Evolutionary conservation across 768 basidiomycete species (phyloP), one percentile per base, ranked within the genome.

Genomic region (Lactifluus hygrophoroides): DNA sequence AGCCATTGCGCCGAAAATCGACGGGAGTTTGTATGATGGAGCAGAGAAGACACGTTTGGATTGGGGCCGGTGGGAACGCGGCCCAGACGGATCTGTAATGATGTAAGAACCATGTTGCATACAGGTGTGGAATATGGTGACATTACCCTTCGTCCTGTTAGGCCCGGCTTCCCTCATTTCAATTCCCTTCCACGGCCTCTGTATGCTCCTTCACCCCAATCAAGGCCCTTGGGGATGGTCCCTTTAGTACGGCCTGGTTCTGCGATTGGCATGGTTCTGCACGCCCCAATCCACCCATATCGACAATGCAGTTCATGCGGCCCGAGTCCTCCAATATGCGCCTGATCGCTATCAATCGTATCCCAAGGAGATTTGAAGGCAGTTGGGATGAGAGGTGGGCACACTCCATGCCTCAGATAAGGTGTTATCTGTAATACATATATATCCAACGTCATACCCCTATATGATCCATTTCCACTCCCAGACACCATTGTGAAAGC

Each of bases 231-330:
- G 96, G 96, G 44, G 95, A 97, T 71, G 96, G 96, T 55, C 96
- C 95, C 6, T 98, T 99, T 69, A 96, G 96, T 52, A 98, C 93
- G 3, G 96, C 98, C 64, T 93, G 91, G 85, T 81, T 99, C 66
- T 96, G 94, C 73, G 96, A 99, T 79, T 99, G 95, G 95, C 93
- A 96, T 78, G 91, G 90, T 68, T 84, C 88, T 60, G 77, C 98
- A 69, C 91, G 92, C 69, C 86, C 91, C 71, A 88, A 90, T 78
- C 90, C 90, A 52, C 86, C 87, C 42, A 74, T 92, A 62, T 93
- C 93, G 25, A 90, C 94, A 38, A 95, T 96, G 94, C 94, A 96
- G 71, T 91, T 90, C 73, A 90, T 90, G 48, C 77, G 93, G 64
- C 89, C 93, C 61, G 95, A 97, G 71, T 99, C 94, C 86, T 79